phyloP scores from a whole-genome alignment of 495 filamentous ascomycete genomes.

The Endocarpon pusillum region DNA sequence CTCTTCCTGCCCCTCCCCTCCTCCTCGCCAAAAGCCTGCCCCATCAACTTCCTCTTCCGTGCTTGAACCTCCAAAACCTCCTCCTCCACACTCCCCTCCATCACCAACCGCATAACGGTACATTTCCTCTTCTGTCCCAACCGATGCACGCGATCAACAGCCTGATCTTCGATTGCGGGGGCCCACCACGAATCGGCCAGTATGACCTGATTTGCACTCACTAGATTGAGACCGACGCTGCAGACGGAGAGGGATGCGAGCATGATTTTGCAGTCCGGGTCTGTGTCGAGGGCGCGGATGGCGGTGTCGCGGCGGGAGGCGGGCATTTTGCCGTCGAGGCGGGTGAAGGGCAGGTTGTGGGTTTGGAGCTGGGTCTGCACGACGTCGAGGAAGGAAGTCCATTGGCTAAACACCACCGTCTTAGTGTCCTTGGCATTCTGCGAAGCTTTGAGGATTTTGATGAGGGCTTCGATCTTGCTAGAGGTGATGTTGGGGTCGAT shows the following conservation, averaged over 20 bases:
- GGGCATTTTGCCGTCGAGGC: constrained; percentile 74
- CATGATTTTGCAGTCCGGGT: constrained; percentile 57
- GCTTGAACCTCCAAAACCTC: constrained; percentile 65
- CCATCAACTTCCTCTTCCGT: constrained; percentile 65
- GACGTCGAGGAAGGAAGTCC: constrained; percentile 77
- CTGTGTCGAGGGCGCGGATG: constrained; percentile 44
- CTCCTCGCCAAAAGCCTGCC: constrained; percentile 60
- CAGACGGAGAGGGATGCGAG: constrained; percentile 71
- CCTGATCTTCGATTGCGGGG: constrained; percentile 85
- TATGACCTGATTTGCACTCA: constrained; percentile 75
- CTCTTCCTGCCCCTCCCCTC: constrained; percentile 22
- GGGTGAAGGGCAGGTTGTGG: constrained; percentile 43
- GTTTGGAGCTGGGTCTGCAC: constrained; percentile 52
- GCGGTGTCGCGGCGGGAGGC: constrained; percentile 50
- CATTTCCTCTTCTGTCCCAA: constrained; percentile 67
- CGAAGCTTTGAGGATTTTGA: constrained; percentile 60
- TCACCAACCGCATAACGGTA: constrained; percentile 65
- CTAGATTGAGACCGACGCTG: constrained; percentile 77
- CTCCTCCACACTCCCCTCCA: constrained; percentile 79
- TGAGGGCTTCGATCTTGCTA: constrained; percentile 70
- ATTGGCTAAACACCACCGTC: constrained; percentile 82
- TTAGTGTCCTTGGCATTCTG: constrained; percentile 53
- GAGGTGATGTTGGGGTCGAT: constrained; percentile 50
- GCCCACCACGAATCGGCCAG: constrained; percentile 86
- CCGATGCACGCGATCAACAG: constrained; percentile 77